A percentile compares a stretch with the other conserved stretches of the same genome.
These are phyloP conservation scores for Hygrophorus pudorinus DNA, from an alignment of 768 basidiomycete genomes.

Conservation along the genomic window DNA sequence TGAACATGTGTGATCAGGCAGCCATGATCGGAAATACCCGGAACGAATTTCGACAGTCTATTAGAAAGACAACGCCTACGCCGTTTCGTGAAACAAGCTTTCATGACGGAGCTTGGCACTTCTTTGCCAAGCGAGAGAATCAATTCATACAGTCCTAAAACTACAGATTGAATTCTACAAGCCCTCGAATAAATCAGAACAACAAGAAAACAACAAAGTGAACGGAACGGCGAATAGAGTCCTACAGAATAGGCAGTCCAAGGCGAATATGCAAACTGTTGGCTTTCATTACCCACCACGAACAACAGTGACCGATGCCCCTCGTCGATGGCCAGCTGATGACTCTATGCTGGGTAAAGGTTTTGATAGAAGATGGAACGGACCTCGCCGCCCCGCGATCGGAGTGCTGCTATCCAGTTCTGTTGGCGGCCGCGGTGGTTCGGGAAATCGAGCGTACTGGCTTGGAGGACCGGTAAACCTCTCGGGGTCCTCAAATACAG, in stretches of 20 bases:
- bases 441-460: slow-evolving; percentile 64
- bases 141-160: background rate
- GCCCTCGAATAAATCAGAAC: background rate
- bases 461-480: slow-evolving; percentile 55
- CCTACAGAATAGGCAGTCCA: slow-evolving; percentile 2
- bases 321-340: slow-evolving; percentile 37
- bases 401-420: slow-evolving; percentile 38
- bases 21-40: too few relatives aligned
- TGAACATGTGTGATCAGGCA: too few relatives aligned
- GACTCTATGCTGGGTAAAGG: slow-evolving; percentile 30
- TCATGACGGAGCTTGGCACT: background rate
- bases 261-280: slow-evolving; percentile 17
- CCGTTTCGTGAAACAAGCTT: background rate
- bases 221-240: background rate
- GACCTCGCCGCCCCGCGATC: slow-evolving; percentile 53
- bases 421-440: slow-evolving; percentile 40
- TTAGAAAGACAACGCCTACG: background rate
- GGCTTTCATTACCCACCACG: slow-evolving; percentile 30
- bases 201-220: slow-evolving; percentile 3
- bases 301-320: slow-evolving; percentile 41
- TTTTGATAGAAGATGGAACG: slow-evolving; percentile 62
- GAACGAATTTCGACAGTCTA: background rate
- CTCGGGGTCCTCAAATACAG: slow-evolving; percentile 36
- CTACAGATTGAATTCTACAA: background rate
- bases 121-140: background rate